Conservation (phyloP, 371 early-diverging fungal species). For the Lichtheimia corymbifera region DNA sequence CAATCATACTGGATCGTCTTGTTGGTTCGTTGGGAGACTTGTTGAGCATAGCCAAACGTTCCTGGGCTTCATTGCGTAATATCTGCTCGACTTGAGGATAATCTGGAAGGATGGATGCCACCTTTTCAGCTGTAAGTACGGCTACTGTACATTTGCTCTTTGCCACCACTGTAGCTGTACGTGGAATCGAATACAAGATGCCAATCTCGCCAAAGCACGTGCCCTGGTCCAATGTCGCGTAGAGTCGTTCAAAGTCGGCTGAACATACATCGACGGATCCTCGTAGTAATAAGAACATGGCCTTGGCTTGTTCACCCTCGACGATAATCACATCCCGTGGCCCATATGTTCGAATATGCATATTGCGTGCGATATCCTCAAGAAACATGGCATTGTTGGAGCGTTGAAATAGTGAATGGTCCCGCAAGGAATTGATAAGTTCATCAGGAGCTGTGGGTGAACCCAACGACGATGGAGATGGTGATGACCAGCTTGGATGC, state of each 20-base stretch:
- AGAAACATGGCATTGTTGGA: slow-evolving; percentile 44
- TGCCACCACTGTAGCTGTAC: slow-evolving; percentile 83
- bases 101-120: slow-evolving; percentile 37
- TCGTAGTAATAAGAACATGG: slow-evolving; percentile 84
- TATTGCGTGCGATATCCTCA: slow-evolving; percentile 33
- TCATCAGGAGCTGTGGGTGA: slow-evolving; percentile 18
- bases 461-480: neutral
- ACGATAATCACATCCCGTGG: slow-evolving; percentile 68
- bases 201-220: slow-evolving; percentile 86
- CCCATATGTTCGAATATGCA: slow-evolving; percentile 53
- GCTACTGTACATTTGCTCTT: slow-evolving; percentile 71
- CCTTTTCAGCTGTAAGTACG: slow-evolving; percentile 62
- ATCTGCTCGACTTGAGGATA: slow-evolving; percentile 62
- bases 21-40: slow-evolving; percentile 13
- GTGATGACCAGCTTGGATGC: neutral
- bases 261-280: slow-evolving; percentile 82
- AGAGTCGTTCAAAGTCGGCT: slow-evolving; percentile 75
- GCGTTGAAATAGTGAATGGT: slow-evolving; percentile 49
- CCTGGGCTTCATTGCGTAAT: slow-evolving; percentile 59
- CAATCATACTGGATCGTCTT: slow-evolving; percentile 12
- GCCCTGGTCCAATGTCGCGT: slow-evolving; percentile 70
- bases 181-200: slow-evolving; percentile 73
- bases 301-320: slow-evolving; percentile 76
- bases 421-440: slow-evolving; percentile 32
- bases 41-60: slow-evolving; percentile 49